These are phyloP conservation scores for Rheum nobile DNA, from an alignment of 148 eudicot genomes.

Conservation along the genomic window DNA sequence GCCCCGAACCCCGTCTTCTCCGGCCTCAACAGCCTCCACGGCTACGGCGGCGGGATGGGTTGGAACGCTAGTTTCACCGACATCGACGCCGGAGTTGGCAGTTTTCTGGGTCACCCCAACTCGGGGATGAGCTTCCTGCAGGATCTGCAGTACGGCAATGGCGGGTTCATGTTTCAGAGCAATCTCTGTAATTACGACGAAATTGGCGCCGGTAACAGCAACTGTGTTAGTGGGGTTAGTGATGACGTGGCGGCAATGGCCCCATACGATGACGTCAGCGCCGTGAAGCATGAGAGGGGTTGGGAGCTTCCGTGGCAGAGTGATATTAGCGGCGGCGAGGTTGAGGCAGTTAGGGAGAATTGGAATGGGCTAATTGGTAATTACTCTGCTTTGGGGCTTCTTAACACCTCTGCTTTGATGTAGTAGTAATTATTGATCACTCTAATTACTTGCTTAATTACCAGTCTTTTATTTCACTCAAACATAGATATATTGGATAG, in stretches of 20 bases:
- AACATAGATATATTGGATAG: background rate
- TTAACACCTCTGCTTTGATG: background rate
- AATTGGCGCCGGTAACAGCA: background rate
- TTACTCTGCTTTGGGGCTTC: background rate
- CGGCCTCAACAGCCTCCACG: background rate
- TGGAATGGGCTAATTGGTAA: background rate
- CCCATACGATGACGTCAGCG: background rate
- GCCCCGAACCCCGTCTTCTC: background rate
- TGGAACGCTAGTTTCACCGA: background rate
- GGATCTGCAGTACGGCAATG: background rate
- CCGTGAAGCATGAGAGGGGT: background rate
- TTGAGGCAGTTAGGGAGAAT: background rate
- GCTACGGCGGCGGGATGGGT: background rate
- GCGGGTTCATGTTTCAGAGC: background rate
- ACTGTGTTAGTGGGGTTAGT: background rate
- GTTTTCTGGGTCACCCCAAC: background rate
- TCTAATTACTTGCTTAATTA: background rate
- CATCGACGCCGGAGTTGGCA: background rate
- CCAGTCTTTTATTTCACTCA: background rate
- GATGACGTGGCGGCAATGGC: background rate
- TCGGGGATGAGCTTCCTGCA: background rate
- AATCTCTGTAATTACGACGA: background rate
- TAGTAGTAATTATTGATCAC: background rate
- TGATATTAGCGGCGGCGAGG: background rate
- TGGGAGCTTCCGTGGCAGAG: background rate